A percentile compares a stretch with the other conserved stretches of the same genome.
phyloP scores from a whole-genome alignment of 2,329 filamentous ascomycete species.

The Triangularia setosa region DNA sequence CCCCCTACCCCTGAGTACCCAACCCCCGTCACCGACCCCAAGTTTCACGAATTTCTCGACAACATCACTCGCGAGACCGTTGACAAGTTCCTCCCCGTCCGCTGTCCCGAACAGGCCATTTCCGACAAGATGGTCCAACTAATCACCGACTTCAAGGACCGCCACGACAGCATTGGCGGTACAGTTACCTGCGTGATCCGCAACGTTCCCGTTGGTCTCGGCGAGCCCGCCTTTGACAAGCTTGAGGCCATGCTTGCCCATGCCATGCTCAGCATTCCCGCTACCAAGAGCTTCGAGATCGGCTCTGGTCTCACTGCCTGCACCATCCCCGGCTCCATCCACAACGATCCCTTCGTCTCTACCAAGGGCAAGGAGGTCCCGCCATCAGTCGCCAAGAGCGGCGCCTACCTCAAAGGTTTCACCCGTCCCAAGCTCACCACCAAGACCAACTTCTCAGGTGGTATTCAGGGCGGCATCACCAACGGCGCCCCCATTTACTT shows the following conservation, averaged over 20 bases:
- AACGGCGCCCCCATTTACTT: constrained; percentile 96
- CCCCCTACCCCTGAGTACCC: constrained; percentile 66
- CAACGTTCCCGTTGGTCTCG: constrained; percentile 78
- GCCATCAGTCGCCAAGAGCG: constrained; percentile 40
- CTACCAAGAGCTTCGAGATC: constrained; percentile 93
- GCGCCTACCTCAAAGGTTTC: constrained; percentile 31
- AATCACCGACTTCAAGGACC: constrained; percentile 74
- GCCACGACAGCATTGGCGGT: constrained; percentile 85
- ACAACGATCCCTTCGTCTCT: constrained; percentile 84
- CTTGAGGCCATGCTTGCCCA: constrained; percentile 87
- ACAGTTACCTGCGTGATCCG: constrained; percentile 92
- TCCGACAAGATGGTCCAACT: constrained; percentile 70
- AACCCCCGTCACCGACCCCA: constrained; percentile 68
- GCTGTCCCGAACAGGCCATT: constrained; percentile 70
- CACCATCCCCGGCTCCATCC: constrained; percentile 78
- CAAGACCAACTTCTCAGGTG: constrained; percentile 91
- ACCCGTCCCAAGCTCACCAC: constrained; percentile 62
- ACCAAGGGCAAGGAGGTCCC: constrained; percentile 33
- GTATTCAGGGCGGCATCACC: constrained; percentile 91
- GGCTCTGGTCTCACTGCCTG: constrained; percentile 84
- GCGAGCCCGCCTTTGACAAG: constrained; percentile 95
- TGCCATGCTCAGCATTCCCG: constrained; percentile 92
- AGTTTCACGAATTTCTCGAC: constrained; percentile 70
- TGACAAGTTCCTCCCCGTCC: constrained; percentile 78
- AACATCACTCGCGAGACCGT: constrained; percentile 71